Evolutionary conservation across 1,139 yeast species (phyloP).

Genomic region (Candida sp.): DNA sequence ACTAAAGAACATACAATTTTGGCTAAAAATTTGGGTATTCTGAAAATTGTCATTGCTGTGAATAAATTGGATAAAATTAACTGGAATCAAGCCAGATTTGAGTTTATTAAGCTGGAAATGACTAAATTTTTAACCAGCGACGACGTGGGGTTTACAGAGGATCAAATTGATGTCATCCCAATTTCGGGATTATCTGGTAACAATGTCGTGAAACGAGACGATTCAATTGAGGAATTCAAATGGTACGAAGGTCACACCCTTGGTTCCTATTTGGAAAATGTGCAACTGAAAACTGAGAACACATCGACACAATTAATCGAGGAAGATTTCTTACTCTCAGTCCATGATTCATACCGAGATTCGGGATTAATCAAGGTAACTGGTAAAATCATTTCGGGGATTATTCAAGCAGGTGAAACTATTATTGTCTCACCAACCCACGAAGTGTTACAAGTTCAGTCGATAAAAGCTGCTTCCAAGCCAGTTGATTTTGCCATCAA

Average conservation of each 20-base stretch:
- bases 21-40: constrained; percentile 82
- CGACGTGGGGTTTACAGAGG: constrained; percentile 55
- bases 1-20: constrained; percentile 90
- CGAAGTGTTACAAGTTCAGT: constrained; percentile 30
- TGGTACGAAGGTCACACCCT: constrained; percentile 75
- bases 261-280: constrained; percentile 50
- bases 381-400: constrained; percentile 78
- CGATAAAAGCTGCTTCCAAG: constrained; percentile 22
- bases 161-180: constrained; percentile 68
- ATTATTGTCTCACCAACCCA: constrained; percentile 56
- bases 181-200: constrained; percentile 83
- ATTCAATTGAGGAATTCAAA: constrained; percentile 22
- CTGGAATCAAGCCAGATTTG: constrained; percentile 68
- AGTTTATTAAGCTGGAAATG: constrained; percentile 58
- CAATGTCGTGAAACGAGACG: constrained; percentile 58
- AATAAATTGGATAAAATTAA: constrained; percentile 82
- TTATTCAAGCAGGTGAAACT: constrained; percentile 74
- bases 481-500: constrained; percentile 48
- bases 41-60: constrained; percentile 69
- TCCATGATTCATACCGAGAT: constrained; percentile 39
- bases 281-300: constrained; percentile 16
- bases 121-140: constrained; percentile 50
- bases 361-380: constrained; percentile 45
- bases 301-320: constrained; percentile 15
- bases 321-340: constrained; percentile 46